These are phyloP conservation scores for Corchorus olitorius DNA, from an alignment of 345 rosid genomes.

Conservation along the genomic window DNA sequence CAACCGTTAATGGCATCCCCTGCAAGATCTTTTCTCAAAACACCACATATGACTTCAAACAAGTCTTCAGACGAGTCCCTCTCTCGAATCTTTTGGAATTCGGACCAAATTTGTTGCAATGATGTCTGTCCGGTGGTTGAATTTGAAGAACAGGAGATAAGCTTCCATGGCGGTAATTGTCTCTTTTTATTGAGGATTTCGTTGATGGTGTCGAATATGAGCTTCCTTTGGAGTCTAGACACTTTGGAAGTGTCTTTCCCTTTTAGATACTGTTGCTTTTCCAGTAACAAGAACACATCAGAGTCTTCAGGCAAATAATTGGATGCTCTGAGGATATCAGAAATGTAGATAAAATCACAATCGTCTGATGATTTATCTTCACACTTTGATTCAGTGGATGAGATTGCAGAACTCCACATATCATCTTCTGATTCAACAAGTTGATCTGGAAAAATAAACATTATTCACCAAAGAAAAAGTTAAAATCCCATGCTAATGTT, in stretches of 20 bases:
- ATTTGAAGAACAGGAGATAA: constrained; percentile 12
- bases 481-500: background rate
- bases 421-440: constrained; percentile 65
- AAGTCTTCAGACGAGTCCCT: constrained; percentile 54
- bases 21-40: constrained; percentile 72
- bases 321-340: constrained; percentile 66
- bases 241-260: constrained; percentile 56
- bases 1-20: constrained; percentile 59
- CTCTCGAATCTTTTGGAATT: constrained; percentile 56
- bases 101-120: constrained; percentile 66
- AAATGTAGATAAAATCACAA: constrained; percentile 68
- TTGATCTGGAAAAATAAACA: constrained; percentile 40
- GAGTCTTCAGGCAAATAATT: constrained; percentile 56
- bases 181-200: constrained; percentile 62
- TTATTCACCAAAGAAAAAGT: background rate
- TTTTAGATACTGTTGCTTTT: constrained; percentile 66
- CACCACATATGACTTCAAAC: constrained; percentile 64
- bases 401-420: constrained; percentile 50
- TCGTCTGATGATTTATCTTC: constrained; percentile 44
- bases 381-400: constrained; percentile 32
- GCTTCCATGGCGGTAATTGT: constrained; percentile 63
- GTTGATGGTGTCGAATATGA: constrained; percentile 60
- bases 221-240: constrained; percentile 62
- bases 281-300: constrained; percentile 62
- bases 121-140: constrained; percentile 21